These are phyloP conservation scores for Fraxinus velutina DNA, from an alignment of 305 asterid species.

Conservation along the genomic window DNA sequence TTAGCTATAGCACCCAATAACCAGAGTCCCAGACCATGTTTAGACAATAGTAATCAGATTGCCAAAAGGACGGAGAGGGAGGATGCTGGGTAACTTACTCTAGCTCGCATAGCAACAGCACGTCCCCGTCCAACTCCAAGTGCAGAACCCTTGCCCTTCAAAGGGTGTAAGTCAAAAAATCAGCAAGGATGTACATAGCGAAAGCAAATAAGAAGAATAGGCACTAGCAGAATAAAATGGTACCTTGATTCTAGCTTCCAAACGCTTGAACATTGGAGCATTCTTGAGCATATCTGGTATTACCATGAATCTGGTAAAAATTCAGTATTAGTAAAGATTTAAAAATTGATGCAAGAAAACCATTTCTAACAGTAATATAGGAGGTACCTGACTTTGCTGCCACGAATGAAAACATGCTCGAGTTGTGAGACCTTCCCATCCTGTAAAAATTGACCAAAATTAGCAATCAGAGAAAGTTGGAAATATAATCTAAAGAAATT, in stretches of 20 bases:
- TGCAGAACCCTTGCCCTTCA: conserved; percentile 84
- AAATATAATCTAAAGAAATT: neutral
- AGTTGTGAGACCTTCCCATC: conserved; percentile 88
- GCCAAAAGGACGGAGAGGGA: neutral
- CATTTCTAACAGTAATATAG: neutral
- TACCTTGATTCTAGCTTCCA: too few relatives aligned
- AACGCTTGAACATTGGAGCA: too few relatives aligned
- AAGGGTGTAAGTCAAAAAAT: neutral
- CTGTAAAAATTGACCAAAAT: conserved; percentile 36
- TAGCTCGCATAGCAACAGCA: conserved; percentile 90
- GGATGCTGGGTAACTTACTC: conserved; percentile 42
- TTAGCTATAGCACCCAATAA: neutral
- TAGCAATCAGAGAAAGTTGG: neutral
- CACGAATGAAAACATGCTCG: conserved; percentile 92
- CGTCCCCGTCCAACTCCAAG: conserved; percentile 98
- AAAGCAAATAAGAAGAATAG: too few relatives aligned
- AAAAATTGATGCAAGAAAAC: neutral
- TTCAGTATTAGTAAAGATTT: too few relatives aligned
- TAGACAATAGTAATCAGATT: neutral
- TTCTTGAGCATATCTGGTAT: too few relatives aligned
- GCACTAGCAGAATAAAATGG: too few relatives aligned
- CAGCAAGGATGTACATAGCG: too few relatives aligned
- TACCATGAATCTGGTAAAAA: too few relatives aligned
- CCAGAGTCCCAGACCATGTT: neutral
- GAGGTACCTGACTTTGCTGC: conserved; percentile 85